Evolutionary conservation across 768 basidiomycete species (phyloP).

Genomic region (Collybiopsis confluens): DNA sequence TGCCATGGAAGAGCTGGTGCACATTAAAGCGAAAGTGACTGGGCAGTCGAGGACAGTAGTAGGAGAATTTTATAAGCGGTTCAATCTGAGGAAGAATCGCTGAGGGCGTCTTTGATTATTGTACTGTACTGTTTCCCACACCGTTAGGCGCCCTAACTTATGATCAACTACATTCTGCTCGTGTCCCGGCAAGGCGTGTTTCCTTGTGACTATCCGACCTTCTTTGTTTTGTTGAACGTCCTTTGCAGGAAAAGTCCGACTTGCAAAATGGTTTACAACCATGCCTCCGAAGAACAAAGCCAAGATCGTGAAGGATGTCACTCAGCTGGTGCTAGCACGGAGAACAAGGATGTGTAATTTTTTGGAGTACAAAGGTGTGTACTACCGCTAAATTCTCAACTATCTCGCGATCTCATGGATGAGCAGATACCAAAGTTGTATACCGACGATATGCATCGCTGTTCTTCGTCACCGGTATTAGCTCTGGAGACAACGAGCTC

Average conservation of each 20-base stretch:
- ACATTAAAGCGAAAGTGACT: slow-evolving; percentile 44
- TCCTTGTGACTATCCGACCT: slow-evolving; percentile 9
- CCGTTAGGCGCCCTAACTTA: slow-evolving; percentile 20
- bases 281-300: slow-evolving; percentile 75
- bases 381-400: slow-evolving; percentile 29
- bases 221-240: too few species aligned
- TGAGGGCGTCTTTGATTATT: too few species aligned
- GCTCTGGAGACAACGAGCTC: slow-evolving; percentile 84
- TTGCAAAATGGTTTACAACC: slow-evolving; percentile 95
- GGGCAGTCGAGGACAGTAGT: slow-evolving; percentile 39
- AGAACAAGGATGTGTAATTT: slow-evolving; percentile 94
- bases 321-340: slow-evolving; percentile 85
- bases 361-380: slow-evolving; percentile 89
- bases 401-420: slow-evolving; percentile 31
- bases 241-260: slow-evolving; percentile 79
- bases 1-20: slow-evolving; percentile 47
- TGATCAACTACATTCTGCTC: slow-evolving; percentile 93
- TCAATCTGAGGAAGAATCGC: slow-evolving; percentile 27
- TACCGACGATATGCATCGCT: slow-evolving; percentile 94
- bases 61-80: slow-evolving; percentile 40
- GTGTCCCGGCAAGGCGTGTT: slow-evolving; percentile 84
- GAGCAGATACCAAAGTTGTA: slow-evolving; percentile 77
- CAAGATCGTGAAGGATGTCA: slow-evolving; percentile 95
- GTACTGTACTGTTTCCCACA: too few species aligned
- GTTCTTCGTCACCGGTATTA: slow-evolving; percentile 90